Conservation (phyloP, 2,329 filamentous ascomycete species). For the Neurospora sp. region DNA sequence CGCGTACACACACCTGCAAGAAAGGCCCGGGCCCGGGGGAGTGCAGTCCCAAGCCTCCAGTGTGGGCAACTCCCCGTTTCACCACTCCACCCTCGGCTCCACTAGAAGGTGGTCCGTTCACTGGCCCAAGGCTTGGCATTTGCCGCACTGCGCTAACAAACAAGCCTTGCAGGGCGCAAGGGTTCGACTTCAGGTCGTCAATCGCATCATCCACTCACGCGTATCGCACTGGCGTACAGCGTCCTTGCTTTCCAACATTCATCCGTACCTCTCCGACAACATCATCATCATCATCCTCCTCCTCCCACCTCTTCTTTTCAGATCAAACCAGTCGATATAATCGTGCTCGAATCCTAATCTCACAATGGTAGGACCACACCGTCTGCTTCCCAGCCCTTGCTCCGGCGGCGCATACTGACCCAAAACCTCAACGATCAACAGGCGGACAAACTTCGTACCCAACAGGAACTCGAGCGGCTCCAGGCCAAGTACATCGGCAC, state of each 20-base stretch:
- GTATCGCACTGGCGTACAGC: neutral
- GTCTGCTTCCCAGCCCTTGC: neutral
- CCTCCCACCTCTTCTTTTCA: neutral
- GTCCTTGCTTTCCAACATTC: neutral
- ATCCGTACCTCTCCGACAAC: neutral
- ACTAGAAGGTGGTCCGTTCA: neutral
- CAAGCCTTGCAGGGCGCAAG: neutral
- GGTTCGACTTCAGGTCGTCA: neutral
- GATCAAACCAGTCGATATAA: neutral
- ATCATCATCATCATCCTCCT: neutral
- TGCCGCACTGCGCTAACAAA: neutral
- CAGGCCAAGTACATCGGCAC: constrained; percentile 95
- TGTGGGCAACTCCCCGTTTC: neutral
- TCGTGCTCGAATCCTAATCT: neutral
- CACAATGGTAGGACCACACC: neutral
- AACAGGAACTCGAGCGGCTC: constrained; percentile 94
- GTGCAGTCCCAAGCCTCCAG: neutral
- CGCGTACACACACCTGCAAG: neutral
- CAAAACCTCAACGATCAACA: constrained; percentile 18
- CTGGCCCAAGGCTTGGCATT: neutral
- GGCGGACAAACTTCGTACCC: constrained; percentile 96
- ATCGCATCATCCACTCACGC: neutral
- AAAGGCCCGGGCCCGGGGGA: neutral
- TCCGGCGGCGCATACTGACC: neutral
- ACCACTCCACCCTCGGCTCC: neutral